Evolutionary conservation across 176 grass and related monocot genomes (phyloP), one percentile per base, ranked within the genome.

Genomic region (Eragrostis nindensis): DNA sequence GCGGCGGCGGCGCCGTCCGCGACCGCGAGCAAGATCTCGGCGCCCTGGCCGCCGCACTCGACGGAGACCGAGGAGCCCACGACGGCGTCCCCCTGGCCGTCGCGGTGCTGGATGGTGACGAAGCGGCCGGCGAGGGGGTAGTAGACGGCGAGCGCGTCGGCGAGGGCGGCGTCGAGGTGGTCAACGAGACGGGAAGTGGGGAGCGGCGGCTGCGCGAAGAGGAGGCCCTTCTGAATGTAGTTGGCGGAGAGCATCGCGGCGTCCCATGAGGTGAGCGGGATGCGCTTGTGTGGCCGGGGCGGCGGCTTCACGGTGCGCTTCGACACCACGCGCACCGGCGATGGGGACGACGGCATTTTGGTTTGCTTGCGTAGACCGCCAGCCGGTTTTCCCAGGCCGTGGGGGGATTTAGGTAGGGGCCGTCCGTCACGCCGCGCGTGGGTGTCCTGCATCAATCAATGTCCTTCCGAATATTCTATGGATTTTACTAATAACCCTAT

Each of bases 141-240:
- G 59, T 87, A 91, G 52, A 70, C 74, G 24, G 63, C 47, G 11
- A 91, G 84, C 0, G 69, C 68, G 15, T 44, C 49, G 38, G 84
- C 74, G 32, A 92, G 83, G 32, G 90, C 44, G 38, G 47, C 54
- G 48, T 59, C 25, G 54, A 92, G 69, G 55, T 43, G 69, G 39
- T 77, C 75, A 47, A 92, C 12, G 46, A 86, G 61, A 54, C 65
- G 38, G 10, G 29, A 45, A 11, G 50, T 13, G 18, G 84, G 46
- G 36, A 49, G 22, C 19, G 67, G 30, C n/a, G 36, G 78, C n/a
- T 3, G 32, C 42, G 53, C n/a, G 72, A 83, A 92, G 22, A 88
- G 90, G 38, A 92, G 90, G 66, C 86, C 90, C 52, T 91, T 88
- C 19, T 88, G 82, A n/a, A 88, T 92, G 78, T 90, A 80, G 62